Evolutionary conservation across 2,329 filamentous ascomycete species (phyloP).

Genomic region (Penicillium italicum): DNA sequence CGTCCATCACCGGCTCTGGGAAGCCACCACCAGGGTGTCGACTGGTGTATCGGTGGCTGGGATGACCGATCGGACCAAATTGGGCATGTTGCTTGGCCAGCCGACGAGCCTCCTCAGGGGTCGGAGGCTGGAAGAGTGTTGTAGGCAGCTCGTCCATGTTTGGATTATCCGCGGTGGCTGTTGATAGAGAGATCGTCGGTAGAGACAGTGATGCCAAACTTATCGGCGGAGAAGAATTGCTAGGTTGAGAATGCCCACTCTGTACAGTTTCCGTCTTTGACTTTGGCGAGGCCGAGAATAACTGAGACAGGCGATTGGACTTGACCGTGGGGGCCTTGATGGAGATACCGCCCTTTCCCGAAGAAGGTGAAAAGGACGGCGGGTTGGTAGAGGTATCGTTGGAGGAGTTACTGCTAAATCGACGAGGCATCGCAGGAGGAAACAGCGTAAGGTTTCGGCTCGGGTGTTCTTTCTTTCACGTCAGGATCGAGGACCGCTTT

Average conservation of each 20-base stretch:
- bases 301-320: slow-evolving; percentile 71
- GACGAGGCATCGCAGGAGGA: slow-evolving; percentile 58
- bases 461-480: slow-evolving; percentile 1
- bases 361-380: slow-evolving; percentile 48
- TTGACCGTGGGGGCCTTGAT: slow-evolving; percentile 55
- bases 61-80: slow-evolving; percentile 79
- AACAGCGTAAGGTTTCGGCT: slow-evolving; percentile 19
- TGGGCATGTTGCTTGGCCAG: slow-evolving; percentile 79
- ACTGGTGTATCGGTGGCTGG: slow-evolving; percentile 83
- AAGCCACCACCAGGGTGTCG: slow-evolving; percentile 78
- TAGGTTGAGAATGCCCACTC: slow-evolving; percentile 49
- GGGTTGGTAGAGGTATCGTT: slow-evolving; percentile 50
- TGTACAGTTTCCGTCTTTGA: slow-evolving; percentile 61
- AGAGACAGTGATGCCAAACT: slow-evolving; percentile 71
- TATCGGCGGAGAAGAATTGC: slow-evolving; percentile 58
- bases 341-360: slow-evolving; percentile 53
- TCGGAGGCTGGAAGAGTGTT: slow-evolving; percentile 83
- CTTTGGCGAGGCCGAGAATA: slow-evolving; percentile 80
- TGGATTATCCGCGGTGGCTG: slow-evolving; percentile 72
- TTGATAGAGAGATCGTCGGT: slow-evolving; percentile 88
- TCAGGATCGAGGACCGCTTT: slow-evolving; percentile 11
- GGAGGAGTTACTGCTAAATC: slow-evolving; percentile 58
- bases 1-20: slow-evolving; percentile 81
- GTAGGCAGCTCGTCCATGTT: slow-evolving; percentile 69
- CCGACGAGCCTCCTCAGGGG: slow-evolving; percentile 73